A percentile compares a stretch with the other conserved stretches of the same genome.
Conservation (phyloP, 257 asterid species). For the Nicotiana knightiana region DNA sequence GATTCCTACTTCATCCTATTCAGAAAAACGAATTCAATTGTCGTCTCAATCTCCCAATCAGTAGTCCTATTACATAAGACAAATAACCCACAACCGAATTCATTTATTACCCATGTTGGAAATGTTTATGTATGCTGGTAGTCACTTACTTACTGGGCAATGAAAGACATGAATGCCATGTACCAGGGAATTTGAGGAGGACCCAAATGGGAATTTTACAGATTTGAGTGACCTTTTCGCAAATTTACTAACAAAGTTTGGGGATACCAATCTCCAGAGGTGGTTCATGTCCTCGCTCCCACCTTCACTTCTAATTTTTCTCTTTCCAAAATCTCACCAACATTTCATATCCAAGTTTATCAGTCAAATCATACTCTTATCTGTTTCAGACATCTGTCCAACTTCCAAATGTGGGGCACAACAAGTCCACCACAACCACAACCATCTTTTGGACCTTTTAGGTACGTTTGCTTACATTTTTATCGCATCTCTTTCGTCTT, state of each 20-base stretch:
- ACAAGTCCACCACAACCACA: background rate
- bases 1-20: conserved; percentile 85
- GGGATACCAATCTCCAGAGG: conserved; percentile 33
- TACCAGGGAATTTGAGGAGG: conserved; percentile 55
- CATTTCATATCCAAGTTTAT: background rate
- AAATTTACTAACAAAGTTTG: conserved; percentile 23
- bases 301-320: background rate
- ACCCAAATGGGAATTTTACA: conserved; percentile 34
- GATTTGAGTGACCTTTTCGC: conserved; percentile 47
- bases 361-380: background rate
- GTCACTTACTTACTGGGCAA: conserved; percentile 56
- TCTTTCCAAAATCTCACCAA: background rate
- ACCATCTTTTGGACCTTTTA: background rate
- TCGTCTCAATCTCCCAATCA: background rate
- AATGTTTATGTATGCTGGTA: background rate
- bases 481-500: too few relatives aligned
- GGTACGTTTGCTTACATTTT: background rate
- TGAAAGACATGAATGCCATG: conserved; percentile 91
- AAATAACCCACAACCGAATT: background rate
- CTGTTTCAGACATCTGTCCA: background rate
- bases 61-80: background rate
- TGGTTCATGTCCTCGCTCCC: conserved; percentile 43
- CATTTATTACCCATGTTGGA: background rate
- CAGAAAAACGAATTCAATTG: conserved; percentile 7
- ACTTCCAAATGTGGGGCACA: background rate